A percentile compares a stretch with the other conserved stretches of the same genome.
phyloP scores from a whole-genome alignment of 2,329 filamentous ascomycete genomes.

The Alternaria sp. region DNA sequence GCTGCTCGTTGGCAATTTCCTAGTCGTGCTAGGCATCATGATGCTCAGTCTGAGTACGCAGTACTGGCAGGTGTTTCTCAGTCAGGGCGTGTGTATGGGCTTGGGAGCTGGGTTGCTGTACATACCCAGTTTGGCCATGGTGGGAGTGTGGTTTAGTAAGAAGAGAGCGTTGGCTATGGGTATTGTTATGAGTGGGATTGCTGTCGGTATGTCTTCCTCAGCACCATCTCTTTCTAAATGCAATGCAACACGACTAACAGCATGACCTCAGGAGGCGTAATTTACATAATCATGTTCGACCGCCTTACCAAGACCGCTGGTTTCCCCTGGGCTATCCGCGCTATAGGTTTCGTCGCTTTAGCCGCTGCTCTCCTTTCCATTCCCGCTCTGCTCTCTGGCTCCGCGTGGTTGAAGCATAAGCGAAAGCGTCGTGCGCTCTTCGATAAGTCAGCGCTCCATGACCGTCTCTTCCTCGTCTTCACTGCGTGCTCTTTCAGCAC shows the following conservation, averaged over 20 bases:
- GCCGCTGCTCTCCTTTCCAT: conserved; percentile 39
- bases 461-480: conserved; percentile 45
- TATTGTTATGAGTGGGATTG: conserved; percentile 48
- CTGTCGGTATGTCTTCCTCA: conserved; percentile 37
- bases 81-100: conserved; percentile 60
- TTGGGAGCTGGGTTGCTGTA: conserved; percentile 46
- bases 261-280: conserved; percentile 35
- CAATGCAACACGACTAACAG: conserved; percentile 8
- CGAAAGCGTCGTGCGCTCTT: conserved; percentile 43
- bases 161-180: conserved; percentile 44
- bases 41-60: conserved; percentile 63
- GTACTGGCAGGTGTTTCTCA: conserved; percentile 62
- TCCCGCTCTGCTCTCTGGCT: conserved; percentile 44
- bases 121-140: conserved; percentile 46
- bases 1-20: conserved; percentile 54
- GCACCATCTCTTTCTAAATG: not conserved
- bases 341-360: conserved; percentile 44
- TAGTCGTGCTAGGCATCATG: conserved; percentile 67
- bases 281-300: conserved; percentile 48
- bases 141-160: conserved; percentile 45
- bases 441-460: conserved; percentile 41
- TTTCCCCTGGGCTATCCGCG: conserved; percentile 47
- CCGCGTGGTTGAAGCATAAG: conserved; percentile 30
- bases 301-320: conserved; percentile 31
- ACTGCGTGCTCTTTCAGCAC: conserved; percentile 42